phyloP scores from a whole-genome alignment of 139 green algal species.

The Pseudopediastrum boryanum region DNA sequence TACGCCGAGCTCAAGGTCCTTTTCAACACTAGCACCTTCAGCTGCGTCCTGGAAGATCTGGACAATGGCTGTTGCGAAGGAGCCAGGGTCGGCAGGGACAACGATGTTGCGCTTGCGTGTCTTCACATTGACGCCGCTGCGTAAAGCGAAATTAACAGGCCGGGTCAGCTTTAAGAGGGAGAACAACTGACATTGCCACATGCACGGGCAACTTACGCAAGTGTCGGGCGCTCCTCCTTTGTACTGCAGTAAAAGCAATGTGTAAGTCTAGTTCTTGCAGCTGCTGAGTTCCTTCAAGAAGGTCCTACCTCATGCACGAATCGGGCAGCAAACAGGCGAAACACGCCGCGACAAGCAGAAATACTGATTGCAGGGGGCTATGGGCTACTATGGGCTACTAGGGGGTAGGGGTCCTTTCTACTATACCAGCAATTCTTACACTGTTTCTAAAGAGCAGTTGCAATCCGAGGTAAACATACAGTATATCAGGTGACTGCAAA shows the following conservation, averaged over 20 bases:
- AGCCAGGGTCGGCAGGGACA: constrained; percentile 89
- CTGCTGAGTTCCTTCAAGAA: too few species aligned
- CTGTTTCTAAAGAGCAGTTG: too few species aligned
- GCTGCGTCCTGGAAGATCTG: constrained; percentile 68
- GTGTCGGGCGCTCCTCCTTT: constrained; percentile 90
- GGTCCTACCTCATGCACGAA: too few species aligned
- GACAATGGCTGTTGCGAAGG: constrained; percentile 92
- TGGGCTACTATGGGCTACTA: too few species aligned
- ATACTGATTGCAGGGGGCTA: too few species aligned
- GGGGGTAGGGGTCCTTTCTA: too few species aligned
- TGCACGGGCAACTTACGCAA: constrained; percentile 73
- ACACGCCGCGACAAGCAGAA: too few species aligned
- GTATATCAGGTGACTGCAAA: too few species aligned
- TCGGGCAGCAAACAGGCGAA: too few species aligned
- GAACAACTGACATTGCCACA: background rate
- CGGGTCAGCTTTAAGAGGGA: background rate
- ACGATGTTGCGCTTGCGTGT: constrained; percentile 97
- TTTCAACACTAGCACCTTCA: constrained; percentile 67
- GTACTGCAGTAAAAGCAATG: constrained; percentile 63
- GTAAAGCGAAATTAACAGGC: background rate
- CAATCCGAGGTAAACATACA: too few species aligned
- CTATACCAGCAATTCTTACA: too few species aligned
- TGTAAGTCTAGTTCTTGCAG: too few species aligned
- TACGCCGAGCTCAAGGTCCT: constrained; percentile 73
- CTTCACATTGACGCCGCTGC: constrained; percentile 90